Evolutionary conservation across 176 grass and related monocot genomes (phyloP).

Genomic region (Microstegium vimineum): DNA sequence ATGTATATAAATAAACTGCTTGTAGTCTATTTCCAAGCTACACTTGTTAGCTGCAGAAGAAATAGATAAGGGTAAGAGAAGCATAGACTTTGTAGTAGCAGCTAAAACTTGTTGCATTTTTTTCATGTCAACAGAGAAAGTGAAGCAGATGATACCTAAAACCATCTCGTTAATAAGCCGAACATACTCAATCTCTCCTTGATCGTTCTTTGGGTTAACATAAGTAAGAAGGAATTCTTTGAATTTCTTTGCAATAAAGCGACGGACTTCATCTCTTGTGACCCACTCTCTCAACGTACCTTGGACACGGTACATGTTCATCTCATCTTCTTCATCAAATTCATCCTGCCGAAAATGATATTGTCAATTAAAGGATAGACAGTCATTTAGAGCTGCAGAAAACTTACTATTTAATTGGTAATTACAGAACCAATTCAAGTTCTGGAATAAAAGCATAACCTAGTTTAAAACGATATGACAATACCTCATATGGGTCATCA

Average conservation of each 20-base stretch:
- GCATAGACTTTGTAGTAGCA: background rate
- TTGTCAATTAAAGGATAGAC: background rate
- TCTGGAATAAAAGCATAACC: conserved; percentile 7
- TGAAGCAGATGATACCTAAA: conserved; percentile 53
- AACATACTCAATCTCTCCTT: conserved; percentile 95
- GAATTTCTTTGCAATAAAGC: conserved; percentile 99
- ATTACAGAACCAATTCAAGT: background rate
- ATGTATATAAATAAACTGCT: conserved; percentile 90
- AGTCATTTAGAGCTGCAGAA: background rate
- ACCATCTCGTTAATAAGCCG: conserved; percentile 94
- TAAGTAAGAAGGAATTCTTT: conserved; percentile 97
- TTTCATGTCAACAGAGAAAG: background rate
- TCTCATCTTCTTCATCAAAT: conserved; percentile 93
- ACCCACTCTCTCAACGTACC: conserved; percentile 92
- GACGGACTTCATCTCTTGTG: conserved; percentile 88
- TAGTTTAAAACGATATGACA: conserved; percentile 20
- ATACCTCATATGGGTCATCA: conserved; percentile 87
- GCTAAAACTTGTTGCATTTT: background rate
- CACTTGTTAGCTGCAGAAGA: conserved; percentile 77
- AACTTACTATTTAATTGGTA: background rate
- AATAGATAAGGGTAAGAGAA: background rate
- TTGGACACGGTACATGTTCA: conserved; percentile 94
- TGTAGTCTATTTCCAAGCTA: conserved; percentile 94
- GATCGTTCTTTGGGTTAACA: conserved; percentile 93
- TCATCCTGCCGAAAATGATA: conserved; percentile 64